Base-by-base conservation (phyloP, 176 grass and related monocot genomes). In the Areca catechu region DNA sequence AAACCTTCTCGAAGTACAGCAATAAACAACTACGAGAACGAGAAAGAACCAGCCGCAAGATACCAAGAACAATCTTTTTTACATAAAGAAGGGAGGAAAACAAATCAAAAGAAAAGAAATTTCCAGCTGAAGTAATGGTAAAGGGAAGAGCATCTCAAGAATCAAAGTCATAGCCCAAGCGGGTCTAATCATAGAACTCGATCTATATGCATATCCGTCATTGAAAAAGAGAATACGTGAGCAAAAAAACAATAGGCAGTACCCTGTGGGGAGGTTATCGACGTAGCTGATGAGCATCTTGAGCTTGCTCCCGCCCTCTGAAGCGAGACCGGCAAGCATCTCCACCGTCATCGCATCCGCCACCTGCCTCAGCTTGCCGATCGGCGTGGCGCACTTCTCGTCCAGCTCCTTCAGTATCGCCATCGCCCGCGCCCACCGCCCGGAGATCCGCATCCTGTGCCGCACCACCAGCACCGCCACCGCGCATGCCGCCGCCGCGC, bases 231-330 rank as follows among this genome's bases (percentile, higher is more conserved):
- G 22, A 24, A 24, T 16, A 58, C 4, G 25, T 20, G 0, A 6
- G 24, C 15, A 4, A 67, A 53, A 15, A 18, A 34, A 54, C 22
- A 25, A 67, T 20, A 54, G 22, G 21, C 24, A 9, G 7, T 55
- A 67, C 65, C 50, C 65, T 4, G 24, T 55, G 14, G 65, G 65
- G 51, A 67, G 65, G 24, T 54, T 67, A 51, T 67, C 65, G 9
- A 67, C 65, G 21, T 19, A 67, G 51, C 65, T 67, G 2, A 67
- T 43, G 9, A 67, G 16, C 65, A 67, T 67, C 65, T 67, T 67
- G 25, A 67, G 25, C n/a, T 16, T 67, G 65, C 51, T 54, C n/a
- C 24, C 51, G 2, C 51, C 65, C 18, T 67, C 65, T 2, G 51
- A 54, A 24, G 24, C 65, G 24, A 67, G 51, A 3, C 65, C 65